These are phyloP conservation scores for Ophiocytium majus DNA, from an alignment of 352 stramenopile species.

Conservation along the genomic window DNA sequence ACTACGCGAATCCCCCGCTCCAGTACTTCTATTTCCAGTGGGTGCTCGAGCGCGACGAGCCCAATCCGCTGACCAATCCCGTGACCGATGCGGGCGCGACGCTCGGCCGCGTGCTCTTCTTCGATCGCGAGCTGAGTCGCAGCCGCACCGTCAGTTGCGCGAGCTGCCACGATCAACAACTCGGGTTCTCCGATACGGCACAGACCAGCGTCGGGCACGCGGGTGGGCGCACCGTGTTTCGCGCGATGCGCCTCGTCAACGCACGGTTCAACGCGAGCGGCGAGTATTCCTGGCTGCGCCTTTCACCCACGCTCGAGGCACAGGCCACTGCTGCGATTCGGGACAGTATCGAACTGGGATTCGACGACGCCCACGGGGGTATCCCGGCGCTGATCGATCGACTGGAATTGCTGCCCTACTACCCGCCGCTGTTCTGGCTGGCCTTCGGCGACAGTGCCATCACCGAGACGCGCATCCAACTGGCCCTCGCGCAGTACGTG, in stretches of 20 bases:
- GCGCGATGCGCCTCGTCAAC: not conserved
- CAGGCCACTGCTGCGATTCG: not conserved
- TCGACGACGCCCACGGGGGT: not conserved
- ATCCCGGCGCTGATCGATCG: not conserved
- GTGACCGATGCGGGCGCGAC: not conserved
- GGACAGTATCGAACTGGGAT: not conserved
- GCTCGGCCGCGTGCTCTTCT: constrained; percentile 1
- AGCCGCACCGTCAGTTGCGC: not conserved
- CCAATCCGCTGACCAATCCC: not conserved
- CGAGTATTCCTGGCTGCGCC: not conserved
- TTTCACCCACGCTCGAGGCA: not conserved
- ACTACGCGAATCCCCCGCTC: no score
- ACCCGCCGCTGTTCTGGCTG: not conserved
- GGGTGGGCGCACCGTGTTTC: not conserved
- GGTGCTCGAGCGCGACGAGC: no score
- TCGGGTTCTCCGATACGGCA: not conserved
- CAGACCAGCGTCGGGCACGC: not conserved
- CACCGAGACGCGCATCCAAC: not conserved
- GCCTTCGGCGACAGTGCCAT: constrained; percentile 7
- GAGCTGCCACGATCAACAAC: not conserved
- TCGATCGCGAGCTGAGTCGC: not conserved
- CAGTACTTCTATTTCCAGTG: no score
- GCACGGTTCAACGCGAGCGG: not conserved
- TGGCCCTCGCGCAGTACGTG: not conserved
- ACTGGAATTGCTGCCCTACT: not conserved